phyloP scores from a whole-genome alignment of 345 rosid species.

The Carallia pectinifolia region DNA sequence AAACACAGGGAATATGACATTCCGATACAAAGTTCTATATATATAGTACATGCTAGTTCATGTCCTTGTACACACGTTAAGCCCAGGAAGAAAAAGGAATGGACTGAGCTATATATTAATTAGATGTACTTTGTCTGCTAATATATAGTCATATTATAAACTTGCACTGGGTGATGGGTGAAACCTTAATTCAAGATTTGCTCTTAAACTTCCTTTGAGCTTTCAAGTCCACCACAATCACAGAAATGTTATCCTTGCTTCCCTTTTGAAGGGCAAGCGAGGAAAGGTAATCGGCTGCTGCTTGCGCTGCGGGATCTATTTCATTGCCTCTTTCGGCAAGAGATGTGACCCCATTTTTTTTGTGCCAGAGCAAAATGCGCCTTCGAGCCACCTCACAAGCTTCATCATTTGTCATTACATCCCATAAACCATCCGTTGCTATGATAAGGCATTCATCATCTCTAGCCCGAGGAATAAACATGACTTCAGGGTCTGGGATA shows the following conservation, averaged over 20 bases:
- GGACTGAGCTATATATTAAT: conserved; percentile 62
- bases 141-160: conserved; percentile 30
- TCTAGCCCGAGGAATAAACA: conserved; percentile 28
- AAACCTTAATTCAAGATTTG: conserved; percentile 37
- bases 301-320: conserved; percentile 20
- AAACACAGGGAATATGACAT: conserved; percentile 16
- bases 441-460: conserved; percentile 39
- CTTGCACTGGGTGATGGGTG: conserved; percentile 13
- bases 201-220: conserved; percentile 48
- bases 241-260: conserved; percentile 34
- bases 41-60: conserved; percentile 25
- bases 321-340: conserved; percentile 15
- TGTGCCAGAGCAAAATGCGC: conserved; percentile 30
- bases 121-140: conserved; percentile 33
- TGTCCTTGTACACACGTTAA: conserved; percentile 51
- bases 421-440: conserved; percentile 41
- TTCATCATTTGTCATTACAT: conserved; percentile 30
- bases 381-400: conserved; percentile 31
- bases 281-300: conserved; percentile 36
- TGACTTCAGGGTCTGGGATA: conserved; percentile 31
- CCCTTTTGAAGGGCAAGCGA: conserved; percentile 33
- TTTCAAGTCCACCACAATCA: conserved; percentile 37
- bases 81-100: conserved; percentile 71
- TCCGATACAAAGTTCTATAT: conserved; percentile 21
- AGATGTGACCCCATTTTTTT: conserved; percentile 20